Conservation (phyloP, 1,284 basidiomycete genomes). For the Tylopilus microsporus region DNA sequence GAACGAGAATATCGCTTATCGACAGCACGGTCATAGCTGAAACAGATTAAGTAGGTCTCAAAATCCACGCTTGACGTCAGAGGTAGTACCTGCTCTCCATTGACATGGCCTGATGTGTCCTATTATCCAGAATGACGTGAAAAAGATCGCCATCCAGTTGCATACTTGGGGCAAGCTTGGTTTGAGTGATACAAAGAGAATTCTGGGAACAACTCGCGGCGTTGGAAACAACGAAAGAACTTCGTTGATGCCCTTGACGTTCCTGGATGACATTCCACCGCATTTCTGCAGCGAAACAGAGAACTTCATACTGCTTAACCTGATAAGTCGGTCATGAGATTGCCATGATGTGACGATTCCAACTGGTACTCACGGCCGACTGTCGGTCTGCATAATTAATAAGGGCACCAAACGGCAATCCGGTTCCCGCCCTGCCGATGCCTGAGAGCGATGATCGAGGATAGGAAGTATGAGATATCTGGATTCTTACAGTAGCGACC, state of each 20-base stretch:
- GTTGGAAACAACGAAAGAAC: constrained; percentile 18
- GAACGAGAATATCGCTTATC: constrained; percentile 9
- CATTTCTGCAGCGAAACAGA: constrained; percentile 28
- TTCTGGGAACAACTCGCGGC: not conserved
- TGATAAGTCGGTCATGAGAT: constrained; percentile 1
- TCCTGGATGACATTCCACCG: constrained; percentile 20
- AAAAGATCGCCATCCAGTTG: constrained; percentile 18
- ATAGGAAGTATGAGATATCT: not conserved
- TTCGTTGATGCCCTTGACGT: constrained; percentile 16
- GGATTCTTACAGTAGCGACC: constrained; percentile 26
- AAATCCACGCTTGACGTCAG: not conserved
- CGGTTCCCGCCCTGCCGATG: constrained; percentile 27
- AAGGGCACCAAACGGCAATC: constrained; percentile 26
- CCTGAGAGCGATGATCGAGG: constrained; percentile 11
- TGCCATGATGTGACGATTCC: not conserved
- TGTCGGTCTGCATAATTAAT: constrained; percentile 21
- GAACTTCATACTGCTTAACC: constrained; percentile 30
- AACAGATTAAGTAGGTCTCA: not conserved
- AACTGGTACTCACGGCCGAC: constrained; percentile 20
- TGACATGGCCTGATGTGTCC: not conserved
- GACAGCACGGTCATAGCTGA: constrained; percentile 5
- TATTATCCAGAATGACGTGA: constrained; percentile 18
- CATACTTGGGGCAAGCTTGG: not conserved
- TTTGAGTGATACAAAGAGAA: not conserved
- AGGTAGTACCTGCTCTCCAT: constrained; percentile 12